A percentile compares a stretch with the other conserved stretches of the same genome.
Conservation (phyloP, 495 filamentous ascomycete species). For the Mycothermus thermophilus region DNA sequence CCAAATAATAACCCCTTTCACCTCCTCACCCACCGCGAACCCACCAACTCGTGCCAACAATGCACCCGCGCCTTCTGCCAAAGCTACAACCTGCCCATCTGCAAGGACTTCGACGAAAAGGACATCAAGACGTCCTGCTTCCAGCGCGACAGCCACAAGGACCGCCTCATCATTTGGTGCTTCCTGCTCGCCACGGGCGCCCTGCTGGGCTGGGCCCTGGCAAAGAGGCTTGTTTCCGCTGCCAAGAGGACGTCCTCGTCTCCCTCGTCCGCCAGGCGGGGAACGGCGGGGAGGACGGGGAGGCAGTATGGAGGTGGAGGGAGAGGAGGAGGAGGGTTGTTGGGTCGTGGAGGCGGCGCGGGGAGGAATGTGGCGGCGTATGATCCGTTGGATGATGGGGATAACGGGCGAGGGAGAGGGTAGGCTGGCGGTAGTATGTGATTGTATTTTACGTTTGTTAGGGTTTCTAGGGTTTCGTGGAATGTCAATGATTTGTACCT, state of each 20-base stretch:
- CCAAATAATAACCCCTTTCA: background rate
- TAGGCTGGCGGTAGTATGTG: background rate
- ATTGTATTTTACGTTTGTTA: background rate
- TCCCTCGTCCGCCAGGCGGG: conserved; percentile 18
- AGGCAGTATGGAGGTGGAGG: background rate
- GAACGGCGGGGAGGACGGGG: background rate
- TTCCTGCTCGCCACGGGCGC: conserved; percentile 83
- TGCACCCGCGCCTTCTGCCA: conserved; percentile 90
- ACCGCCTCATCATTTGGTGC: conserved; percentile 78
- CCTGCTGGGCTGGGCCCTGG: conserved; percentile 63
- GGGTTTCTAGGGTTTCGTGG: background rate
- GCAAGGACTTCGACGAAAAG: conserved; percentile 69
- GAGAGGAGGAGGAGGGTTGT: background rate
- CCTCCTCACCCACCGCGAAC: conserved; percentile 11
- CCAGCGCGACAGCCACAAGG: conserved; percentile 81
- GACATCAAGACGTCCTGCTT: conserved; percentile 87
- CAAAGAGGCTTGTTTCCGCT: conserved; percentile 28
- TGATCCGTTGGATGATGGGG: conserved; percentile 9
- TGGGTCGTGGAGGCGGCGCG: background rate
- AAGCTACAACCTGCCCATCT: conserved; percentile 69
- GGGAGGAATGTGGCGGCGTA: conserved; percentile 6
- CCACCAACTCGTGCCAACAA: conserved; percentile 48
- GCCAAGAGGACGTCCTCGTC: background rate
- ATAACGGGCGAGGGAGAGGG: background rate
- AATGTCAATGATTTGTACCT: no score